These are phyloP conservation scores for Tricholoma furcatifolium DNA, from an alignment of 768 basidiomycete genomes.

Conservation along the genomic window DNA sequence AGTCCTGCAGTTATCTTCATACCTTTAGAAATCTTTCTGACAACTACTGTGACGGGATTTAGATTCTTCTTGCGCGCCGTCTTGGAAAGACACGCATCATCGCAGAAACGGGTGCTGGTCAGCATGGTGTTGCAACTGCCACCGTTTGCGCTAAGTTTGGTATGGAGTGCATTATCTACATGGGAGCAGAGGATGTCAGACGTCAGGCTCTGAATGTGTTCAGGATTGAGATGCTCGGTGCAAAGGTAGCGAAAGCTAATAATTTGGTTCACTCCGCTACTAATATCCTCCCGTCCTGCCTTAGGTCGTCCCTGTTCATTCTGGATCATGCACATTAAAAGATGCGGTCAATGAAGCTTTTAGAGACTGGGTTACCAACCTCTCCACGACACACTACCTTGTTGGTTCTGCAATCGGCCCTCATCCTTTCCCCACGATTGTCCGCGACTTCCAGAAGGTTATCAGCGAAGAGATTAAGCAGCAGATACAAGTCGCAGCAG, in stretches of 20 bases:
- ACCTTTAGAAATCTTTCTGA: background rate
- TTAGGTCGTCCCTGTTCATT: conserved; percentile 90
- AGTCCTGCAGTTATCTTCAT: conserved; percentile 13
- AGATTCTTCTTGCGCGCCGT: conserved; percentile 93
- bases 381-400: conserved; percentile 92
- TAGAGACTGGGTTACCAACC: conserved; percentile 98
- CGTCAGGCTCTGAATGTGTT: conserved; percentile 97
- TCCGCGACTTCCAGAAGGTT: conserved; percentile 92
- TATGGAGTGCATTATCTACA: conserved; percentile 93
- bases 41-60: conserved; percentile 1
- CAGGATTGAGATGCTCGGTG: conserved; percentile 96
- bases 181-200: conserved; percentile 97
- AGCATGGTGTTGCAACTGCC: conserved; percentile 98
- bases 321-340: conserved; percentile 93
- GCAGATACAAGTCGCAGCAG: conserved; percentile 68
- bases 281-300: background rate
- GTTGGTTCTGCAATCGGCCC: conserved; percentile 98
- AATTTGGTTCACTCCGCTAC: background rate
- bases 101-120: conserved; percentile 98
- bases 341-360: conserved; percentile 98
- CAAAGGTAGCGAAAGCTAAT: conserved; percentile 50
- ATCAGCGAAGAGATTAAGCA: conserved; percentile 94
- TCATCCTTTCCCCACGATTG: conserved; percentile 98
- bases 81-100: conserved; percentile 97
- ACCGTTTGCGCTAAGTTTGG: conserved; percentile 98